Evolutionary conservation across 345 rosid genomes (phyloP), one percentile per base, ranked within the genome.

Genomic region (Citrus cavaleriei): DNA sequence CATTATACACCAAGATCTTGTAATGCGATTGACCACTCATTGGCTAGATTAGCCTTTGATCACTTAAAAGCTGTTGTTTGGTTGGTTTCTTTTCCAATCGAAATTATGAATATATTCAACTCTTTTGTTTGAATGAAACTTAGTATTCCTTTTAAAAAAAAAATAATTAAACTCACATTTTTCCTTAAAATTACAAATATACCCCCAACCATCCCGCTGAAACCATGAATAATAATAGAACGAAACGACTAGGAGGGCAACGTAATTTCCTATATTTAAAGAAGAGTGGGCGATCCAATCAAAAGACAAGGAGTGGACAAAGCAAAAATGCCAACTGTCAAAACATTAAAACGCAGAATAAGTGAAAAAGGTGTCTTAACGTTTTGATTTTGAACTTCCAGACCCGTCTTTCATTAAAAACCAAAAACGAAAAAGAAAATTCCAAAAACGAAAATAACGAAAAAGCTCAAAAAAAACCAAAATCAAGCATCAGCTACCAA

Each of bases 271-370:
- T 0, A 22, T 0, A 22, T 27, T 13, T 10, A 66, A 14, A 32
- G 10, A 3, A 14, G 27, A 6, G 37, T 40, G 22, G 14, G 32
- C 5, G 21, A 16, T 27, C 18, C 38, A 62, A 74, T 62, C 27
- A 74, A 77, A 55, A 38, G 3, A 46, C 21, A 12, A 16, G 46
- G 67, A 77, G 72, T 37, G 80, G 74, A 62, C 4, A 49, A 10
- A 78, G 73, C 38, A 76, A 67, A 61, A 63, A 13, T 74, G 80
- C 85, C 85, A 81, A 7, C 83, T 74, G 69, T 72, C 67, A 54
- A 21, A 70, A 73, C 66, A 32, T 58, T 49, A 46, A 27, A 64
- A 40, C 62, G 67, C 51, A 70, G 55, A 79, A 49, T n/a, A 12
- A 42, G 73, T 28, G 54, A 32, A 54, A 32, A 57, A 7, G 62